Percentiles rank a stretch among this genome's conserved stretches.
Conservation (phyloP, 2,329 filamentous ascomycete genomes). For the Penicillium decumbens region DNA sequence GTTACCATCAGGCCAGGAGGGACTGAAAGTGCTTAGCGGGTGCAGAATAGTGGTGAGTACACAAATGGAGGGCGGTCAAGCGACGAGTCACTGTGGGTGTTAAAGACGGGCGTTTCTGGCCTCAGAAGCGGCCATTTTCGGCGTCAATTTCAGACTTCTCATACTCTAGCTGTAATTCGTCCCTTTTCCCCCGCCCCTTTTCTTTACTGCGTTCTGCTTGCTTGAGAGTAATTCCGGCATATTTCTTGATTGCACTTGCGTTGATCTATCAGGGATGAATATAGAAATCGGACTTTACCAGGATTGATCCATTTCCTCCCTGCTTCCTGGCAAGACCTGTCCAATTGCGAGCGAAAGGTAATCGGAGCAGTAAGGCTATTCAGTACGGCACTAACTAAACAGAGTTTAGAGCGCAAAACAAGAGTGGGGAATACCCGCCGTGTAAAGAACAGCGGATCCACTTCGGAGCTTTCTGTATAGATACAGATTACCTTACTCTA, state of each 20-base stretch:
- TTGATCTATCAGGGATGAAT: not conserved
- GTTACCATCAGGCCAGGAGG: too few relatives aligned
- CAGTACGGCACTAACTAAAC: slow-evolving; percentile 18
- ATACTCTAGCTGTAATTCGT: too few relatives aligned
- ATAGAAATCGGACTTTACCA: not conserved
- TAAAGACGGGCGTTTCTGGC: too few relatives aligned
- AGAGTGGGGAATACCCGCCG: slow-evolving; percentile 24
- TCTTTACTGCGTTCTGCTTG: slow-evolving; percentile 6
- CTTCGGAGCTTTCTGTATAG: slow-evolving; percentile 19
- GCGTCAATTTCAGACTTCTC: too few relatives aligned
- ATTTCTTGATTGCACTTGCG: not conserved
- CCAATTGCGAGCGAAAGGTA: slow-evolving; percentile 3
- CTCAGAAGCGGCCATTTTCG: too few relatives aligned
- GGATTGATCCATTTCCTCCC: not conserved
- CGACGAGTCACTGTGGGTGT: too few relatives aligned
- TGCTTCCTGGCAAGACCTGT: slow-evolving; percentile 2
- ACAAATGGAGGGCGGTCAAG: too few relatives aligned
- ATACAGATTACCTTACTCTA: slow-evolving; percentile 13
- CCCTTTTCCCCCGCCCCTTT: slow-evolving; percentile 5
- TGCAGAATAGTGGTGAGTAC: too few relatives aligned
- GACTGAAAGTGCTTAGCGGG: too few relatives aligned
- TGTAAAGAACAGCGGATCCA: slow-evolving; percentile 17
- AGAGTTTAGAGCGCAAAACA: slow-evolving; percentile 14
- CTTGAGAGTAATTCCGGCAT: not conserved
- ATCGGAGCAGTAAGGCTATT: slow-evolving; percentile 13